Conservation (phyloP, 2,329 filamentous ascomycete genomes). For the Parastagonospora avenae region DNA sequence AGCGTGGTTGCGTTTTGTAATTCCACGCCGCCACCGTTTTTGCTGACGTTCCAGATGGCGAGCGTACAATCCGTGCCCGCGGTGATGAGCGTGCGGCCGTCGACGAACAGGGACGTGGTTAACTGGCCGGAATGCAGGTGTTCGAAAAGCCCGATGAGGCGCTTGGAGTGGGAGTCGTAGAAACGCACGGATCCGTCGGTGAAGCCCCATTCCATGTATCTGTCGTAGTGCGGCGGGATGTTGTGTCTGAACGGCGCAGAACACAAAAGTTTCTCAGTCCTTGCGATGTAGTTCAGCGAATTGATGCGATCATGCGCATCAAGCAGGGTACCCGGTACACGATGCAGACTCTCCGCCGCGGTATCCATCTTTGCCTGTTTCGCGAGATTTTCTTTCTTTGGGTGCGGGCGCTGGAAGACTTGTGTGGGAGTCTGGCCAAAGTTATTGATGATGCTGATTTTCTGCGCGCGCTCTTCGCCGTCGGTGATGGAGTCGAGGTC, state of each 20-base stretch:
- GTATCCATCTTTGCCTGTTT: constrained; percentile 76
- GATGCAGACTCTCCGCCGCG: constrained; percentile 74
- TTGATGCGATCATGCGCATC: constrained; percentile 78
- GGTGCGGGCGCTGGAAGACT: constrained; percentile 83
- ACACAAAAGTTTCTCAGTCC: constrained; percentile 81
- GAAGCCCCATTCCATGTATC: constrained; percentile 95
- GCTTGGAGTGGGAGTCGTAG: constrained; percentile 81
- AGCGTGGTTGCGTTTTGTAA: constrained; percentile 78
- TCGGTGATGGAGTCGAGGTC: constrained; percentile 91
- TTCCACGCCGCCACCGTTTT: constrained; percentile 69
- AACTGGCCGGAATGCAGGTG: constrained; percentile 92
- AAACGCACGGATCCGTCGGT: constrained; percentile 92
- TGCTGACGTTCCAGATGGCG: constrained; percentile 77
- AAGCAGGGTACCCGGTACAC: constrained; percentile 78
- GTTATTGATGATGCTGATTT: constrained; percentile 96
- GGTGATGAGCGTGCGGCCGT: constrained; percentile 88
- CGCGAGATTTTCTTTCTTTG: constrained; percentile 70
- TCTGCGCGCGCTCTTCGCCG: constrained; percentile 81
- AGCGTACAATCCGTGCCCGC: constrained; percentile 92
- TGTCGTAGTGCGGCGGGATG: constrained; percentile 83
- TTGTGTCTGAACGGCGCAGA: constrained; percentile 85
- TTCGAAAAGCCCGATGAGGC: constrained; percentile 86
- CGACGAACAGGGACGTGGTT: constrained; percentile 80
- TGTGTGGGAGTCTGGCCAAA: constrained; percentile 98
- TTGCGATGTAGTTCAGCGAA: constrained; percentile 76